Evolutionary conservation across 495 filamentous ascomycete species (phyloP), one percentile per base, ranked within the genome.

Genomic region (Aspergillus taichungensis): DNA sequence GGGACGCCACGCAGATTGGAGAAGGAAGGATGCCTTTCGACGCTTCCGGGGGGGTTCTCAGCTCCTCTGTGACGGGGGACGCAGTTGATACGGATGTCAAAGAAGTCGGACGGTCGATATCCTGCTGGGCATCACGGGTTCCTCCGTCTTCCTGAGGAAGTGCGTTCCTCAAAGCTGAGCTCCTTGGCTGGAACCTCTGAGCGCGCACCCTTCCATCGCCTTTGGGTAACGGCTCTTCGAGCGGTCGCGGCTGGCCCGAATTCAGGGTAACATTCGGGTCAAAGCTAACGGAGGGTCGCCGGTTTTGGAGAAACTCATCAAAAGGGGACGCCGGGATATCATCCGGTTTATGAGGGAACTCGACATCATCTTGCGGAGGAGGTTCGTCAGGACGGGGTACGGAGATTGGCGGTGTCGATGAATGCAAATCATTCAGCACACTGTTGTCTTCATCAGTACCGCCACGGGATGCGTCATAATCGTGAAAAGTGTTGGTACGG

Each of bases 11-110:
- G 8, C 64, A 75, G 27, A 77, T 55, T 6, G 80, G 78, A 5
- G 79, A 82, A 12, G 78, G 56, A 2, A 77, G 54, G 13, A 66
- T 69, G 13, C 77, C 74, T 38, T 63, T 68, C 4, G 59, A 54
- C 12, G 54, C 50, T 46, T 76, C 71, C 10, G 68, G 64, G 14
- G 78, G 77, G 3, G 77, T 80, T 13, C 62, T 68, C 13, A 68
- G 45, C 55, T 80, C 78, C 9, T 78, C 75, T 3, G 57, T 58
- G 13, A 63, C 42, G 5, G 77, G 69, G 13, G 78, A 82, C 33
- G 64, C 69, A 18, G 78, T 81, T 10, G 76, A 73, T 27, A 70
- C 67, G 1, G 79, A 80, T 5, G 80, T 83, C 49, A 84, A 64
- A 8, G 80, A 84, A 11, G 75, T 73, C n/a, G 65, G 68, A 34